Evolutionary conservation across 2,329 filamentous ascomycete genomes (phyloP), one percentile per base, ranked within the genome.

Genomic region (Trichoderma atrobrunneum): DNA sequence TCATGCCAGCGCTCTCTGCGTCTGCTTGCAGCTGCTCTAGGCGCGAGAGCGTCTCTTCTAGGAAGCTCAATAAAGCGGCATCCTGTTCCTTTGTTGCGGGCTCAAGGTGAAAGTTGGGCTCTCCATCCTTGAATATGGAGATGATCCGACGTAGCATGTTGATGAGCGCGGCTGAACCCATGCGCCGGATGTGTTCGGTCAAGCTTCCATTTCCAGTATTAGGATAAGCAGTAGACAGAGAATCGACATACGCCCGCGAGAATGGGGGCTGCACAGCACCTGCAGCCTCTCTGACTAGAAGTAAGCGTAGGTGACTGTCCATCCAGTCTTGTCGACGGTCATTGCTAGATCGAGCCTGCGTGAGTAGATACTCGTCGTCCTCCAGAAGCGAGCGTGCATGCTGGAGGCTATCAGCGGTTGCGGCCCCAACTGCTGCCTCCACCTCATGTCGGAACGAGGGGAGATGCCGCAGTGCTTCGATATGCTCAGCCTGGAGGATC

Each of bases 391-490:
- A 80, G 72, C 77, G 78, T 34, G 81, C 81, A 62, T 79, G 75
- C 39, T 84, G 84, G 16, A 90, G 85, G 56, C 82, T 81, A 28
- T 79, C 76, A 6, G 83, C 70, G n/a, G 83, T 78, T 12, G 83
- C 79, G 10, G 80, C 81, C 21, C 86, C 81, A 8, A 90, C 76
- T 4, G 82, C 78, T 5, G 75, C 76, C 75, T 91, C 88, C 8
- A 90, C 82, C 36, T 83, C 79, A n/a, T 78, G 80, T 67, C 85
- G 88, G 76, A 95, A 95, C 2, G 93, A 95, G 3, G 88, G 85
- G 21, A 93, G 81, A 72, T 88, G 91, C 43, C 93, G 88, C 8
- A 93, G 80, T 12, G 91, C 90, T 75, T 93, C 88, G 8, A 92
- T 80, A 75, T 93, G 91, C 73, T 91, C 87, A 1, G 82, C 76